A percentile compares a stretch with the other conserved stretches of the same genome.
phyloP scores from a whole-genome alignment of 176 grass and related monocot genomes.

The Juncus inflexus region DNA sequence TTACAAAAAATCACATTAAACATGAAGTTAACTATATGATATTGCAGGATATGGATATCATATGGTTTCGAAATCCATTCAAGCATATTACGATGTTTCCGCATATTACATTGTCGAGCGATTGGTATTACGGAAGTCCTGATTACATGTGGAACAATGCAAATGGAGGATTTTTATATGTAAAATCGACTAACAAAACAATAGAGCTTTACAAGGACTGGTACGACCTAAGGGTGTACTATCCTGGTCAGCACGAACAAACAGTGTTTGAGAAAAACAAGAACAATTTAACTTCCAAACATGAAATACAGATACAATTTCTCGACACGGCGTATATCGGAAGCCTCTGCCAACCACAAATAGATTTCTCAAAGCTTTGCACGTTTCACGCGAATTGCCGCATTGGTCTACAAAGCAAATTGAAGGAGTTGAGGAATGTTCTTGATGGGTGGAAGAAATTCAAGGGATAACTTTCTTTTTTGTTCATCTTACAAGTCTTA shows the following conservation, averaged over 20 bases:
- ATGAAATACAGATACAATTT: constrained; percentile 46
- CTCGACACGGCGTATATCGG: constrained; percentile 53
- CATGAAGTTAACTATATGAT: not conserved
- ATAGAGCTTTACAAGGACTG: constrained; percentile 58
- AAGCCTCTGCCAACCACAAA: constrained; percentile 50
- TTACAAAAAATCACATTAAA: too few species aligned
- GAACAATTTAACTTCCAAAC: constrained; percentile 27
- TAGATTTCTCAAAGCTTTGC: constrained; percentile 40
- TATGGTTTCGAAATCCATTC: constrained; percentile 72
- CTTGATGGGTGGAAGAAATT: constrained; percentile 59
- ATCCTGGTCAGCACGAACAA: constrained; percentile 58
- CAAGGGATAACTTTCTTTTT: not conserved
- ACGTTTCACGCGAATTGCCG: constrained; percentile 84
- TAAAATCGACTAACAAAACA: constrained; percentile 22
- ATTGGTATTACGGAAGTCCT: constrained; percentile 48
- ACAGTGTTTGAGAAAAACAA: constrained; percentile 68
- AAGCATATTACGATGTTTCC: constrained; percentile 21
- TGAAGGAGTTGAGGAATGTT: constrained; percentile 57
- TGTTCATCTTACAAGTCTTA: too few species aligned
- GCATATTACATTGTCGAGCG: constrained; percentile 54
- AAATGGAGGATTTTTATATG: constrained; percentile 68
- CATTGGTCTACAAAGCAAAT: constrained; percentile 48
- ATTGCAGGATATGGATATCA: constrained; percentile 69
- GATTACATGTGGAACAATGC: constrained; percentile 37
- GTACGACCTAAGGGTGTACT: constrained; percentile 37